Percentiles rank a stretch among this genome's conserved stretches.
Conservation (phyloP, 2,329 filamentous ascomycete species). For the Alternaria metachromatica region DNA sequence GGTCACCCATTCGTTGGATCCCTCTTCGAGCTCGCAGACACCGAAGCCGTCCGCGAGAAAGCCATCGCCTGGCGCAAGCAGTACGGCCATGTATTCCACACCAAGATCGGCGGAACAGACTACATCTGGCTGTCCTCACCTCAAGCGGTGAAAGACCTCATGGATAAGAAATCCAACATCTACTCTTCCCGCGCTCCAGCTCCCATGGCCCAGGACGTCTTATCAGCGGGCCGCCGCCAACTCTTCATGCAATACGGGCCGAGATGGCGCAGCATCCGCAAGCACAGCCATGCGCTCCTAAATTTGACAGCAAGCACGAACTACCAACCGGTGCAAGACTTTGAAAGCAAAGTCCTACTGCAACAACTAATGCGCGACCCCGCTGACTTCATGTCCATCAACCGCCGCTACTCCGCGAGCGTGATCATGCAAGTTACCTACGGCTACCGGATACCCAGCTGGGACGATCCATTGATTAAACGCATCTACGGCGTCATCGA, state of each 20-base stretch:
- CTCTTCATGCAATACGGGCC: slow-evolving; percentile 53
- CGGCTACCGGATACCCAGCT: slow-evolving; percentile 44
- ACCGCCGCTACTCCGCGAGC: slow-evolving; percentile 41
- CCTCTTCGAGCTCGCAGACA: slow-evolving; percentile 46
- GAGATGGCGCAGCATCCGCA: slow-evolving; percentile 47
- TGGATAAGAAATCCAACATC: slow-evolving; percentile 61
- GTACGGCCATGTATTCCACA: slow-evolving; percentile 51
- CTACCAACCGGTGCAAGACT: slow-evolving; percentile 54
- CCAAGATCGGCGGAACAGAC: slow-evolving; percentile 50
- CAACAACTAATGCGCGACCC: slow-evolving; percentile 50
- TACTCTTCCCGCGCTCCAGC: slow-evolving; percentile 56
- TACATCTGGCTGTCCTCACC: slow-evolving; percentile 55
- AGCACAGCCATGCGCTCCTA: slow-evolving; percentile 42
- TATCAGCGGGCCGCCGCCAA: slow-evolving; percentile 58
- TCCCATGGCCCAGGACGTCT: slow-evolving; percentile 48
- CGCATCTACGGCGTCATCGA: slow-evolving; percentile 42
- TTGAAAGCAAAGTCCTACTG: slow-evolving; percentile 56
- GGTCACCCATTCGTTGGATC: slow-evolving; percentile 52
- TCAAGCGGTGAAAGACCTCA: slow-evolving; percentile 60
- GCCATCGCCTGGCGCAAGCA: slow-evolving; percentile 44
- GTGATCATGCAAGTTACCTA: slow-evolving; percentile 46
- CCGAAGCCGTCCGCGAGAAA: slow-evolving; percentile 41
- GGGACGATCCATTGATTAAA: slow-evolving; percentile 41
- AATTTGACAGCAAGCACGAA: slow-evolving; percentile 39
- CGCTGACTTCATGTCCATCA: slow-evolving; percentile 40